Percentiles rank a stretch among this genome's conserved stretches.
Evolutionary conservation across 2,329 filamentous ascomycete species (phyloP).

Genomic region (Pochonia chlamydosporia): DNA sequence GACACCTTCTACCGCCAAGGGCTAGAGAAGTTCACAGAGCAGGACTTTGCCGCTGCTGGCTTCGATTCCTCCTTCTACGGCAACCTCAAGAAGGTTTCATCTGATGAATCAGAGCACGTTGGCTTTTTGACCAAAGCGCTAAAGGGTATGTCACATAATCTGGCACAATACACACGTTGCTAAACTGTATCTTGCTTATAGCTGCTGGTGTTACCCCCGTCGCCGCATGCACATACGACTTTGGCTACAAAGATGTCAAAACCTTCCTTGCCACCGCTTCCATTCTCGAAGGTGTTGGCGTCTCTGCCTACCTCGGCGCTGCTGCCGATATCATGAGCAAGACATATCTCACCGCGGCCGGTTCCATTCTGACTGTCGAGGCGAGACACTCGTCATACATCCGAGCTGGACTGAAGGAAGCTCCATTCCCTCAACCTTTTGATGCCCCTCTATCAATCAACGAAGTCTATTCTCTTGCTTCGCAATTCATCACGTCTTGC

Average conservation of each 20-base stretch:
- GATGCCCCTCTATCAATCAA: slow-evolving; percentile 54
- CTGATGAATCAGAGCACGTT: slow-evolving; percentile 53
- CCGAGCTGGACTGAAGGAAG: slow-evolving; percentile 40
- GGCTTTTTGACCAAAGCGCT: slow-evolving; percentile 44
- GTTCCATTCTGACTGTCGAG: slow-evolving; percentile 58
- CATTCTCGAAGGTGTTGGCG: slow-evolving; percentile 60
- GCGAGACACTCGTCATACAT: slow-evolving; percentile 58
- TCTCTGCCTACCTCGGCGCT: slow-evolving; percentile 59
- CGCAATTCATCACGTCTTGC: slow-evolving; percentile 54
- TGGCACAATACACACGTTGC: neutral
- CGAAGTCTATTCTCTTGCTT: slow-evolving; percentile 59
- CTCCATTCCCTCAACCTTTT: slow-evolving; percentile 53
- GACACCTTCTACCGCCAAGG: slow-evolving; percentile 57
- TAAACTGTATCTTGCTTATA: neutral
- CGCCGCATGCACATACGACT: slow-evolving; percentile 49
- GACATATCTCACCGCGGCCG: slow-evolving; percentile 53
- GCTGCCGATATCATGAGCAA: slow-evolving; percentile 54
- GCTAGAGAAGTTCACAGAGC: slow-evolving; percentile 48
- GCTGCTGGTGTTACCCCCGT: slow-evolving; percentile 42
- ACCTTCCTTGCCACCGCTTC: slow-evolving; percentile 55
- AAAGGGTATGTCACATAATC: slow-evolving; percentile 7
- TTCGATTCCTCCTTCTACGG: slow-evolving; percentile 47
- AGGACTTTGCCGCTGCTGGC: slow-evolving; percentile 47
- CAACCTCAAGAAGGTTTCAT: slow-evolving; percentile 49
- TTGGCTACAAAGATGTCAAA: slow-evolving; percentile 52